These are phyloP conservation scores for Pistacia atlantica DNA, from an alignment of 345 rosid genomes.

Conservation along the genomic window DNA sequence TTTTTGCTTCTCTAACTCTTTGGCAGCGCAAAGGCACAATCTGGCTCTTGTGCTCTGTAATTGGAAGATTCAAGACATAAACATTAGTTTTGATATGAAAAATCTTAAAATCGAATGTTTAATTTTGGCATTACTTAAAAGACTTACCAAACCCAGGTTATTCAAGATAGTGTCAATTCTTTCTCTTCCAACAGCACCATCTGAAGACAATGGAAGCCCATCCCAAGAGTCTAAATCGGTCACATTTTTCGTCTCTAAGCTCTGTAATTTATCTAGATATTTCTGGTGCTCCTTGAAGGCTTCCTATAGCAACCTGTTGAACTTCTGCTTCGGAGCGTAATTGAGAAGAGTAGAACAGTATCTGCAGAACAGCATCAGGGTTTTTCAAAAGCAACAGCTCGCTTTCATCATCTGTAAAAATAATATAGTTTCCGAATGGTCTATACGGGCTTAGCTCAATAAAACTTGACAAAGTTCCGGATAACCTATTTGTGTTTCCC, in stretches of 20 bases:
- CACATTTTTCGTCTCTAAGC: slow-evolving; percentile 32
- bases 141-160: slow-evolving; percentile 74
- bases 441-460: slow-evolving; percentile 74
- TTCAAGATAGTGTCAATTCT: slow-evolving; percentile 26
- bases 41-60: slow-evolving; percentile 60
- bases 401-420: slow-evolving; percentile 43
- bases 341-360: slow-evolving; percentile 70
- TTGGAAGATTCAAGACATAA: not conserved
- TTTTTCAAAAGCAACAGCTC: slow-evolving; percentile 54
- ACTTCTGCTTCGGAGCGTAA: slow-evolving; percentile 36
- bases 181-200: slow-evolving; percentile 8
- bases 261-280: slow-evolving; percentile 40
- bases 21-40: slow-evolving; percentile 61
- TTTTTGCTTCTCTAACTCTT: slow-evolving; percentile 58
- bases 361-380: slow-evolving; percentile 74
- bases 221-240: slow-evolving; percentile 35
- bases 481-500: slow-evolving; percentile 65
- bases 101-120: no score
- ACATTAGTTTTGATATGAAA: not conserved
- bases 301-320: slow-evolving; percentile 29
- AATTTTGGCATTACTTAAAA: not conserved
- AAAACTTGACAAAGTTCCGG: slow-evolving; percentile 60
- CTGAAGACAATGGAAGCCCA: slow-evolving; percentile 36
- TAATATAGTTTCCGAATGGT: slow-evolving; percentile 74
- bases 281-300: slow-evolving; percentile 52